Evolutionary conservation across 495 filamentous ascomycete genomes (phyloP), one percentile per base, ranked within the genome.

Genomic region (Talaromyces stipitatus): DNA sequence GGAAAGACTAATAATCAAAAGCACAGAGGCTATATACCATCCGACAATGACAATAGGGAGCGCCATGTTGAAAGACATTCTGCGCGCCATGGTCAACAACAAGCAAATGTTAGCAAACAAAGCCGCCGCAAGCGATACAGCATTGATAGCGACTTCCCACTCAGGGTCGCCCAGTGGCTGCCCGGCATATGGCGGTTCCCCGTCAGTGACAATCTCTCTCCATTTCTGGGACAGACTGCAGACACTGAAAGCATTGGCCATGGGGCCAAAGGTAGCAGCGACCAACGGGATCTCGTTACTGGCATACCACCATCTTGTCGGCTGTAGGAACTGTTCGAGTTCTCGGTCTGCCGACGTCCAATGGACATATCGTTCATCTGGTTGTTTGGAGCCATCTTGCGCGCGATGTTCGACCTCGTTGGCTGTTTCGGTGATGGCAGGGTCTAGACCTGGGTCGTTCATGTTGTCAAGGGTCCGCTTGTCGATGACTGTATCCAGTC

Each of bases 231-330:
- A 83, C 30, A 96, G 72, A 24, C 88, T 85, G 65, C 87, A 89
- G 36, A 96, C 84, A 66, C 80, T 88, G 78, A 95, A 90, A 18
- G 87, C 85, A 77, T 74, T 85, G 20, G 90, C 90, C 56, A 94
- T 88, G 3, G 91, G 91, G 0, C 91, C 91, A 54, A 96, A 85
- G 0, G 89, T 92, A 66, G 73, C 73, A 26, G 90, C 89, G 27
- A 91, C 75, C 62, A 95, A 78, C 27, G 91, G 91, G 60, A 90
- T 89, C 9, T 83, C 88, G 0, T 89, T 89, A 20, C 85, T 87
- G 8, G 88, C 87, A 61, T 92, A 86, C 90, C 91, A 96, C 90
- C 90, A 96, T 38, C 85, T 84, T 57, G 62, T 67, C 50, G 57
- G 56, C 56, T 80, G 48, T 20, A 57, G 46, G 20, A 45, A 36